Evolutionary conservation across 768 basidiomycete species (phyloP), one percentile per base, ranked within the genome.

Genomic region (Cystofilobasidium bisporidii): DNA sequence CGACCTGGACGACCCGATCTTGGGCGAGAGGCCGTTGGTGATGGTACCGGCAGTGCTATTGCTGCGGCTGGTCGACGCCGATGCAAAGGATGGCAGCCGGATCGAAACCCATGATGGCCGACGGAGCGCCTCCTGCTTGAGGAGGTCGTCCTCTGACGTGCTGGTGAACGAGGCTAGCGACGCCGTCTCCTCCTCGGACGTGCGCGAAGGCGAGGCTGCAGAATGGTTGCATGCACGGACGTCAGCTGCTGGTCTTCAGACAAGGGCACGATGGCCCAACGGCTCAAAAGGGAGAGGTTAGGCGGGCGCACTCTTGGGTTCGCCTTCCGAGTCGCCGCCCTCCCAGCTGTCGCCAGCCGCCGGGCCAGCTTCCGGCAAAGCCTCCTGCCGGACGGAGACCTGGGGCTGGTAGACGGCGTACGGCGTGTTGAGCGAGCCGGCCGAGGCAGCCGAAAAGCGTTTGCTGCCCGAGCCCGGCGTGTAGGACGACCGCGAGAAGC

Each of bases 81-180:
- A 56, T 3, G 50, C 50, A 20, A 66, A 28, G 10, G 65, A 59
- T 0, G 65, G 58, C 32, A 66, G 47, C 48, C 58, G 58, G 10
- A 66, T 48, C n/a, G 58, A 61, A 1, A 66, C 65, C 65, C 65
- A 66, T 1, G 57, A 60, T 1, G 65, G 65, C 32, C 65, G 32
- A 15, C 65, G 33, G 58, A 41, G 36, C 6, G 45, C 45, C 22
- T 66, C 57, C 26, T 58, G 56, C 18, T 32, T 32, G 17, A 65
- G 57, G 1, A 65, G 30, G 43, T 65, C 57, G 64, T 64, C 53
- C 53, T 53, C 50, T 6, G 33, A 26, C 33, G 36, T 53, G 10
- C 30, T 38, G 15, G 20, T 53, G 36, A 30, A 47, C 28, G 57
- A 59, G 36, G 55, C 56, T 18, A 64, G 55, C 5, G 30, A 40